These are phyloP conservation scores for Kodamaea restingae DNA, from an alignment of 805 yeast genomes.

Conservation along the genomic window DNA sequence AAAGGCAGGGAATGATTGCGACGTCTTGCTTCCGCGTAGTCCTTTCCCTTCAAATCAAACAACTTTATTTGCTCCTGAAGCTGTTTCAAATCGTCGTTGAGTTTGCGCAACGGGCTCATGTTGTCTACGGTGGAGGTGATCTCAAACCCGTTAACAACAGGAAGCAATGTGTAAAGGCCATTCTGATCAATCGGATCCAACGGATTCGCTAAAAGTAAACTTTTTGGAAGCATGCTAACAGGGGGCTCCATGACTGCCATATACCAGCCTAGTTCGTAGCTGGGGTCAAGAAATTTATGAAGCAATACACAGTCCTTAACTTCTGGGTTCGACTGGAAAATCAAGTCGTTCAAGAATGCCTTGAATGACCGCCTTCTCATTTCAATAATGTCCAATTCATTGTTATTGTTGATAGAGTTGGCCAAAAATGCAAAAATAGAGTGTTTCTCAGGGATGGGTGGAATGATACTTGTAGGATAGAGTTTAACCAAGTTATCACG, in stretches of 20 bases:
- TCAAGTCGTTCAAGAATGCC: slow-evolving; percentile 40
- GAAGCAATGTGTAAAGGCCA: slow-evolving; percentile 49
- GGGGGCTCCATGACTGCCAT: slow-evolving; percentile 48
- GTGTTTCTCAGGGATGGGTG: slow-evolving; percentile 46
- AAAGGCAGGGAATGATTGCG: not conserved
- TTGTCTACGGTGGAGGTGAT: slow-evolving; percentile 28
- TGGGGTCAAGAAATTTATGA: slow-evolving; percentile 48
- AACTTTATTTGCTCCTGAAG: slow-evolving; percentile 31
- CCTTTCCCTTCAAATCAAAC: slow-evolving; percentile 24
- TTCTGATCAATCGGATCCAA: slow-evolving; percentile 49
- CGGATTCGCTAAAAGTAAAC: slow-evolving; percentile 47
- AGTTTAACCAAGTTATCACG: slow-evolving; percentile 34
- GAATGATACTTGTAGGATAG: slow-evolving; percentile 39
- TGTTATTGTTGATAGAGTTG: slow-evolving; percentile 35
- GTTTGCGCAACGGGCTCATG: slow-evolving; percentile 27
- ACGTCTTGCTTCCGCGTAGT: slow-evolving; percentile 9
- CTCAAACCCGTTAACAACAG: slow-evolving; percentile 39
- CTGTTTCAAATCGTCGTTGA: slow-evolving; percentile 33
- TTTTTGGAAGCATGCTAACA: slow-evolving; percentile 42
- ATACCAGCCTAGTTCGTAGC: slow-evolving; percentile 48
- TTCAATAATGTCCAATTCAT: slow-evolving; percentile 40
- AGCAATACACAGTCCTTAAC: slow-evolving; percentile 36
- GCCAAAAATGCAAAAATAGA: slow-evolving; percentile 42
- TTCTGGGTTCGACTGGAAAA: slow-evolving; percentile 25
- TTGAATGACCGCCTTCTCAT: slow-evolving; percentile 45